phyloP scores from a whole-genome alignment of 2,329 filamentous ascomycete genomes.

The Phaeosphaeria sp. region DNA sequence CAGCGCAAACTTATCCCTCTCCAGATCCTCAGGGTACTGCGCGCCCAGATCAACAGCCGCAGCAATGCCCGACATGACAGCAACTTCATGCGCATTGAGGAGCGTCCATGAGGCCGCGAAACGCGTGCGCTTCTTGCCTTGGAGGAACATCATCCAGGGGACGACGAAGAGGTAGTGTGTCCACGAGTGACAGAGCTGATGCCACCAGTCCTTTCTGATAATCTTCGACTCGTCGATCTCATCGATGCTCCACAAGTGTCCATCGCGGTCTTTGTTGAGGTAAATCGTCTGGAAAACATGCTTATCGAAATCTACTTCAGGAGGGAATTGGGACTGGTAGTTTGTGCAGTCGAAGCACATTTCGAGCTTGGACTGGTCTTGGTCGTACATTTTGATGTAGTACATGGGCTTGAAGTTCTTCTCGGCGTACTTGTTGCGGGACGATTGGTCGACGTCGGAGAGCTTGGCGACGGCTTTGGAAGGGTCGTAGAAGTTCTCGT shows the following conservation, averaged over 20 bases:
- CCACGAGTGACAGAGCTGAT: constrained; percentile 69
- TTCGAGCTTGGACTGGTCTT: constrained; percentile 63
- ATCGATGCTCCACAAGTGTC: constrained; percentile 65
- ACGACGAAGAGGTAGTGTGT: constrained; percentile 71
- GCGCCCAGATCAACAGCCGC: constrained; percentile 74
- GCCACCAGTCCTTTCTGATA: constrained; percentile 71
- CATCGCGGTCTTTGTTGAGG: constrained; percentile 63
- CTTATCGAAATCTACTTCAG: constrained; percentile 60
- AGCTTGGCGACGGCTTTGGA: constrained; percentile 54
- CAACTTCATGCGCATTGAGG: constrained; percentile 74
- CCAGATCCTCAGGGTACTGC: constrained; percentile 67
- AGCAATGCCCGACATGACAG: constrained; percentile 73
- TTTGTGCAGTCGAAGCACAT: constrained; percentile 77
- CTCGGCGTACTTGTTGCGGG: constrained; percentile 54
- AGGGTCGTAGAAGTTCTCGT: constrained; percentile 66
- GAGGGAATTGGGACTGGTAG: constrained; percentile 74
- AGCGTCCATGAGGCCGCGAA: constrained; percentile 74
- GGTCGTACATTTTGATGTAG: constrained; percentile 66
- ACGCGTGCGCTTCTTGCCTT: constrained; percentile 67
- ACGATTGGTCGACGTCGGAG: constrained; percentile 51
- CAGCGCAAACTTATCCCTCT: constrained; percentile 68
- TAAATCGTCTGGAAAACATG: constrained; percentile 77
- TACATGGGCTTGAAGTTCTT: constrained; percentile 70
- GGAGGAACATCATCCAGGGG: constrained; percentile 75
- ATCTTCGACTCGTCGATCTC: constrained; percentile 67